phyloP scores from a whole-genome alignment of 2,329 filamentous ascomycete species.

The Dryadomyces quercus-mongolicae region DNA sequence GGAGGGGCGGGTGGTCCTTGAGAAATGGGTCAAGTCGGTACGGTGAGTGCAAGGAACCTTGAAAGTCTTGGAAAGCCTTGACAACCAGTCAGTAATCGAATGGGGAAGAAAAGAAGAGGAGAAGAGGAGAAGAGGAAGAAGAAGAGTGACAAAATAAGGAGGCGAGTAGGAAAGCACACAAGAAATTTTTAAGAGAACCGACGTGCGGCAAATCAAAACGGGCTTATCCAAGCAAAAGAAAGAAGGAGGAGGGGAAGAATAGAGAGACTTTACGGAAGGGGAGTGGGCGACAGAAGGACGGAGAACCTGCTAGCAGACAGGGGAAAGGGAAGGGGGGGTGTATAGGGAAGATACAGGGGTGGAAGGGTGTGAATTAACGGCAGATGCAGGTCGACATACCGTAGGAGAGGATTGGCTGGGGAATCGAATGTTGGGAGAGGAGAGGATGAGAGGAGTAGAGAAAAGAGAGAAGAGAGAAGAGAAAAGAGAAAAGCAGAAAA shows the following conservation, averaged over 20 bases:
- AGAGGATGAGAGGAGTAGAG: background rate
- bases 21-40: background rate
- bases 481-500: background rate
- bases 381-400: background rate
- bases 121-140: background rate
- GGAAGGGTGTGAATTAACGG: background rate
- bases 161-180: background rate
- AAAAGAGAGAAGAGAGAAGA: background rate
- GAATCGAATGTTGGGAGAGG: background rate
- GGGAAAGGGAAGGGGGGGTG: background rate
- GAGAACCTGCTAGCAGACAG: conserved; percentile 1
- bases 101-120: background rate
- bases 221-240: background rate
- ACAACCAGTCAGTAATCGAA: background rate
- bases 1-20: background rate
- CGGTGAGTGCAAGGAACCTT: background rate
- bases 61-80: background rate
- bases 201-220: background rate
- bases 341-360: background rate
- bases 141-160: background rate
- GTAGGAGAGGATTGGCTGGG: background rate
- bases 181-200: background rate
- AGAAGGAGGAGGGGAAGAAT: background rate
- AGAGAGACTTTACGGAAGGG: background rate
- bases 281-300: background rate